Conservation (phyloP, 2,329 filamentous ascomycete genomes). For the Coniosporium tulheliwenetii region DNA sequence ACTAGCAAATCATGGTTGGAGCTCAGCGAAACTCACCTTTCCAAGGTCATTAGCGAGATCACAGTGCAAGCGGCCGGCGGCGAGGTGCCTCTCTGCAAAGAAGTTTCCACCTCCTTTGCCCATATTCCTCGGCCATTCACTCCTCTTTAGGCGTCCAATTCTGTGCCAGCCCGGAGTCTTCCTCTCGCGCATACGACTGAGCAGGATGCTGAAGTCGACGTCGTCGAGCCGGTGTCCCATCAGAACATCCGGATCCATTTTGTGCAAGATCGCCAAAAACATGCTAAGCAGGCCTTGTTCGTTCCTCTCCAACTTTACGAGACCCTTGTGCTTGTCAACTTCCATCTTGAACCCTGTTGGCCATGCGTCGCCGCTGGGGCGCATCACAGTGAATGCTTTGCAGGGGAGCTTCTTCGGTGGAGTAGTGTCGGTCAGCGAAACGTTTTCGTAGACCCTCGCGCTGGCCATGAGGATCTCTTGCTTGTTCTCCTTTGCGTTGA, state of each 20-base stretch:
- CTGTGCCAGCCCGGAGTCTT: constrained; percentile 92
- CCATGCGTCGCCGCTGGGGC: constrained; percentile 60
- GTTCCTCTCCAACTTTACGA: constrained; percentile 65
- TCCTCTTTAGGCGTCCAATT: constrained; percentile 70
- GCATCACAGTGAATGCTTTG: constrained; percentile 80
- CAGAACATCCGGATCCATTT: constrained; percentile 83
- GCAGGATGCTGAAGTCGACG: constrained; percentile 81
- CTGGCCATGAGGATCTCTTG: constrained; percentile 89
- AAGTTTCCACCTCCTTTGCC: constrained; percentile 77
- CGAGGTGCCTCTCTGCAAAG: constrained; percentile 81
- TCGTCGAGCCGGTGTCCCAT: constrained; percentile 94
- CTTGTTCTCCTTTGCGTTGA: constrained; percentile 87
- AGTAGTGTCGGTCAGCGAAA: constrained; percentile 75
- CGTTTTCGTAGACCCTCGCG: constrained; percentile 81
- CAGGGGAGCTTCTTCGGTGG: constrained; percentile 78
- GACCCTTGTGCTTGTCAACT: constrained; percentile 56
- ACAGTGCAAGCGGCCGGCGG: constrained; percentile 78
- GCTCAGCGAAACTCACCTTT: constrained; percentile 36
- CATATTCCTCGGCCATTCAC: constrained; percentile 75
- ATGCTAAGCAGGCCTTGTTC: constrained; percentile 76
- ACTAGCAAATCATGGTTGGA: not conserved
- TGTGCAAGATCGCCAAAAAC: constrained; percentile 77
- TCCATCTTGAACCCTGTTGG: constrained; percentile 77
- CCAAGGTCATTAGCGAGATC: constrained; percentile 93
- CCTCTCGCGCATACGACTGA: constrained; percentile 75